These are phyloP conservation scores for Cylindrodendrum hubeiense DNA, from an alignment of 2,329 filamentous ascomycete species.

Conservation along the genomic window DNA sequence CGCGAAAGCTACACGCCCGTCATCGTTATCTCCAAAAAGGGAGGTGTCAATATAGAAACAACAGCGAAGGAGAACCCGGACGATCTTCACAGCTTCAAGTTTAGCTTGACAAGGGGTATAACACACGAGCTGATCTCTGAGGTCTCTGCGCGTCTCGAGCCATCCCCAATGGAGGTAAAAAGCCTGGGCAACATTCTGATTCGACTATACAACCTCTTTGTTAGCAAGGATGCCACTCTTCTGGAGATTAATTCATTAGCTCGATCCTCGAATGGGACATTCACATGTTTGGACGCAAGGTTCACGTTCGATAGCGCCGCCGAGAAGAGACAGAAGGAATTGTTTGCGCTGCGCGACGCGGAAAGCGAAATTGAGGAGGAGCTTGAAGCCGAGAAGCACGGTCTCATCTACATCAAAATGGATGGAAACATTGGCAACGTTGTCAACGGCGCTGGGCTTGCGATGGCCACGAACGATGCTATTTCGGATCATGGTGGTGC, in stretches of 20 bases:
- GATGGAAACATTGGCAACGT: conserved; percentile 78
- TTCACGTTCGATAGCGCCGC: conserved; percentile 62
- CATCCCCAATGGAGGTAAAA: neutral
- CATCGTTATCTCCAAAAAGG: conserved; percentile 47
- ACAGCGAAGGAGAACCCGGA: conserved; percentile 6
- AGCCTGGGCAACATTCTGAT: conserved; percentile 38
- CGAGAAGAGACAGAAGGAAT: conserved; percentile 51
- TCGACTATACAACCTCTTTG: conserved; percentile 53
- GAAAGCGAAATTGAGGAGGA: conserved; percentile 49
- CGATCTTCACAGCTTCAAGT: conserved; percentile 32
- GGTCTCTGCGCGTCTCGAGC: conserved; percentile 20
- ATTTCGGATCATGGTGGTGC: conserved; percentile 74
- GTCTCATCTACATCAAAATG: conserved; percentile 82
- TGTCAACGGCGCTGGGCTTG: conserved; percentile 88
- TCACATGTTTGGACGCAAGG: conserved; percentile 51
- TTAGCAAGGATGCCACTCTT: conserved; percentile 57
- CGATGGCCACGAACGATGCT: conserved; percentile 90
- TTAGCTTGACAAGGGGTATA: conserved; percentile 44
- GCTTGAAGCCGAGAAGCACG: conserved; percentile 62
- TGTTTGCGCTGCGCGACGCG: conserved; percentile 53
- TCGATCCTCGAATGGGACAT: conserved; percentile 34
- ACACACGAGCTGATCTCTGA: conserved; percentile 35
- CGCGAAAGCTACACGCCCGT: conserved; percentile 52
- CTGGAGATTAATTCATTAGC: conserved; percentile 57
- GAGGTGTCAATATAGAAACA: conserved; percentile 39